These are phyloP conservation scores for Casuarina equisetifolia DNA, from an alignment of 306 rosid species.

Conservation along the genomic window DNA sequence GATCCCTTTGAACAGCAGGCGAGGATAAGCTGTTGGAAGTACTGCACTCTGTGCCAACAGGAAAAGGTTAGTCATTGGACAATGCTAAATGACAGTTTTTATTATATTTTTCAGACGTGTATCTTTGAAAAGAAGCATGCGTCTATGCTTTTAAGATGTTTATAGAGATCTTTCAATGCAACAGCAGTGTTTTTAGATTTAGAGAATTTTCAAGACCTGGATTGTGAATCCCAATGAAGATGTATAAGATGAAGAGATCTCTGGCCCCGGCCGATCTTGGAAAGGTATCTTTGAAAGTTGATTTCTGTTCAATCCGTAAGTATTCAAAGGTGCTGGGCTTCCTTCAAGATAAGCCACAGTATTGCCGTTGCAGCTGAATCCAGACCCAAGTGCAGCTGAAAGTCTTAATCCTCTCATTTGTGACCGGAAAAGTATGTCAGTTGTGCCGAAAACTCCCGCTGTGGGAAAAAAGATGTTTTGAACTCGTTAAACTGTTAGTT, in stretches of 20 bases:
- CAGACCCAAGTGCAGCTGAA: conserved; percentile 37
- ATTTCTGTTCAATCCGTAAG: conserved; percentile 29
- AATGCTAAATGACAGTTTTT: neutral
- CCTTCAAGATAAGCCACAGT: conserved; percentile 44
- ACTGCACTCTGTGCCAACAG: conserved; percentile 36
- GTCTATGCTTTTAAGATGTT: neutral
- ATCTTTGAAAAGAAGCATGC: neutral
- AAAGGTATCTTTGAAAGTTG: conserved; percentile 30
- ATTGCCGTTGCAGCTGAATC: conserved; percentile 44
- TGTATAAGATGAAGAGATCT: conserved; percentile 36
- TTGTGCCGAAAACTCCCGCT: conserved; percentile 44
- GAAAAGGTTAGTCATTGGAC: neutral
- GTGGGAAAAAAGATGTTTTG: neutral
- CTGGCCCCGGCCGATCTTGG: conserved; percentile 41
- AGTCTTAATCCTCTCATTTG: conserved; percentile 38
- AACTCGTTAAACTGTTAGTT: neutral
- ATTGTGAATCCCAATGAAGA: conserved; percentile 40
- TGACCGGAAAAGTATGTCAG: conserved; percentile 39
- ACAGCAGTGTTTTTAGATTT: neutral
- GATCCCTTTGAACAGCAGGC: conserved; percentile 38
- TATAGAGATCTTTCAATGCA: neutral
- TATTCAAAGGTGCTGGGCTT: conserved; percentile 29
- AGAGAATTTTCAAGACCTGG: conserved; percentile 25
- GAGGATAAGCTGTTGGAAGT: conserved; percentile 39
- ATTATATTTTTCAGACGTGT: neutral